Conservation (phyloP, 129 eudicot species). For the Solidago caesia region DNA sequence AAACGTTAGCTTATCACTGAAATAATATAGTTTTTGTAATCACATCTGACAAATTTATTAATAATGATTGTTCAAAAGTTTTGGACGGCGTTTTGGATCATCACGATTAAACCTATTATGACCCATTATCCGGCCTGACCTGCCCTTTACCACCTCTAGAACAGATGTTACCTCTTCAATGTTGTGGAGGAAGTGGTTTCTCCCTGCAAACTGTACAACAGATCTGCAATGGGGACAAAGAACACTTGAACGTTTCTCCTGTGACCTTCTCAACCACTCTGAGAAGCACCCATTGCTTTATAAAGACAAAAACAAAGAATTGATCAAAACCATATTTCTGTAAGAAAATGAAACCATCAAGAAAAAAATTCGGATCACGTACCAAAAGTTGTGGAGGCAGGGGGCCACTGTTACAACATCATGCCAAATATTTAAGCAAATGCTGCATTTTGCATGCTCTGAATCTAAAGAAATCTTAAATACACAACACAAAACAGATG, state of each 20-base stretch:
- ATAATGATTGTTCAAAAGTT: not conserved
- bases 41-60: not conserved
- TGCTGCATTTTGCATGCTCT: slow-evolving; percentile 84
- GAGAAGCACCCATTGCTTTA: slow-evolving; percentile 95
- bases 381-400: slow-evolving; percentile 97
- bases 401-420: slow-evolving; percentile 98
- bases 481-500: slow-evolving; percentile 16
- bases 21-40: not conserved
- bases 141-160: not conserved
- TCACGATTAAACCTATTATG: not conserved
- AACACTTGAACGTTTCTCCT: slow-evolving; percentile 62
- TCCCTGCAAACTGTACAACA: slow-evolving; percentile 78
- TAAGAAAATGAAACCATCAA: slow-evolving; percentile 12
- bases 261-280: slow-evolving; percentile 89
- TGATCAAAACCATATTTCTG: not conserved
- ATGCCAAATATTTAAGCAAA: slow-evolving; percentile 91
- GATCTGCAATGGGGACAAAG: slow-evolving; percentile 94
- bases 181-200: slow-evolving; percentile 80
- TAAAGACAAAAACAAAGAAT: slow-evolving; percentile 10
- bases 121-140: not conserved
- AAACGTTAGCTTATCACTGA: not conserved
- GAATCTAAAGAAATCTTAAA: slow-evolving; percentile 65
- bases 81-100: not conserved
- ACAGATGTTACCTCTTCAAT: slow-evolving; percentile 69
- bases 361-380: not conserved